A percentile compares a stretch with the other conserved stretches of the same genome.
These are phyloP conservation scores for Wickerhamomyces sp. DNA, from an alignment of 1,139 yeast genomes.

Conservation along the genomic window DNA sequence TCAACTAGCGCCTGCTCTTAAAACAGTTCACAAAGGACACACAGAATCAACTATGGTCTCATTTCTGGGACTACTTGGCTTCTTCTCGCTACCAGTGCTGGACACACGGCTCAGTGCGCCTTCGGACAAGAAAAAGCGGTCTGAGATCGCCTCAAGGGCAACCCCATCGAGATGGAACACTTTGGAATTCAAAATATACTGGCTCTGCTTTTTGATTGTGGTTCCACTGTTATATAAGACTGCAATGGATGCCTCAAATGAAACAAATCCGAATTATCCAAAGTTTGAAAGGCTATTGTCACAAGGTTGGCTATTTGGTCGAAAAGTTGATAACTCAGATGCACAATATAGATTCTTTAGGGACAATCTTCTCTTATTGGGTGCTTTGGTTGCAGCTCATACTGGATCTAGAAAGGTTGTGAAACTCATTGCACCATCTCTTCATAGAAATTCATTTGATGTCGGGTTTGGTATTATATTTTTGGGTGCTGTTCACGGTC, in stretches of 20 bases:
- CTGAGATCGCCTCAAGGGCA: slow-evolving; percentile 39
- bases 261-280: slow-evolving; percentile 70
- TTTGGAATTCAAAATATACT: slow-evolving; percentile 65
- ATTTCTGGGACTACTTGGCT: slow-evolving; percentile 19
- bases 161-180: slow-evolving; percentile 67
- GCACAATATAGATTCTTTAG: slow-evolving; percentile 85
- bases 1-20: too few species aligned
- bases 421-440: slow-evolving; percentile 19
- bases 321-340: slow-evolving; percentile 88
- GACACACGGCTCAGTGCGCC: slow-evolving; percentile 70
- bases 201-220: slow-evolving; percentile 53
- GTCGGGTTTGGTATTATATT: slow-evolving; percentile 65
- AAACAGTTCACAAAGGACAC: too few species aligned
- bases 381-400: slow-evolving; percentile 52
- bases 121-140: slow-evolving; percentile 38
- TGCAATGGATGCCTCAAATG: slow-evolving; percentile 77
- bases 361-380: slow-evolving; percentile 63
- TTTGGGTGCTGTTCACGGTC: slow-evolving; percentile 76
- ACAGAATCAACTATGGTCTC: background rate
- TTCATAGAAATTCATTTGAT: slow-evolving; percentile 56
- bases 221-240: slow-evolving; percentile 82
- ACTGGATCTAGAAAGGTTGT: slow-evolving; percentile 39
- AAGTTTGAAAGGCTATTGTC: slow-evolving; percentile 56
- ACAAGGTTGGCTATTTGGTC: slow-evolving; percentile 72
- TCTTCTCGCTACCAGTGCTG: slow-evolving; percentile 70